Base-by-base conservation (phyloP, 192 early-diverging fungal genomes). In the Podila clonocystis region DNA sequence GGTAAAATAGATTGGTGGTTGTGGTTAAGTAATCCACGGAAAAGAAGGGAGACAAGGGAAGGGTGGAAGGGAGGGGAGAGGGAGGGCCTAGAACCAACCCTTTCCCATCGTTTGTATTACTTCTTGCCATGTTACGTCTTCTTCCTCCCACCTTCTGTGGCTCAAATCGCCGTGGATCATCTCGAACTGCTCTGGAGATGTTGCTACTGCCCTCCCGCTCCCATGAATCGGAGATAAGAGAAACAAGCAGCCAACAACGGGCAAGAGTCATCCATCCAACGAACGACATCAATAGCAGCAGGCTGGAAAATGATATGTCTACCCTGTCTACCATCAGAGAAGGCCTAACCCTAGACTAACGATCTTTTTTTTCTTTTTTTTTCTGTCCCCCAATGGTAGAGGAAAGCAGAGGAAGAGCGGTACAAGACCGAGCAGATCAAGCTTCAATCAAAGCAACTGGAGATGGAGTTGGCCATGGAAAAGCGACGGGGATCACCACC, bases 351-450 rank as follows among this genome's bases (percentile, higher is more conserved):
- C 19, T 13, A 4, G 22, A n/a, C 45, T 31, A 24, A 15, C 50
- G 45, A 15, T 36, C 36, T 36, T 12, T 45, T 38, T 7, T 34
- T 33, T 28, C 26, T 58, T 50, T 48, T 8, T 8, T 17, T 50
- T 19, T 58, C 5, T 38, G 13, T 33, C 3, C 17, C 1, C 29
- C 6, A 19, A 12, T 38, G 19, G 36, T 73, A 85, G 84, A 55
- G 84, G 13, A 67, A 68, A 57, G 75, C 84, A 15, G 84, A 85
- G 57, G 84, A 85, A 57, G 84, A 82, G 59, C 80, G 82, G 22
- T 82, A 79, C 68, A 82, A 75, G 68, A 82, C 80, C 1, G 84
- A 85, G 63, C 67, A 74, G 50, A 55, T 85, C 38, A 76, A 74
- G 13, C 69, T 85, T 0, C 84, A 85, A 63, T 65, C 74, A 12